These are phyloP conservation scores for Purpureocillium takamizusanense DNA, from an alignment of 2,329 filamentous ascomycete genomes.

Conservation along the genomic window DNA sequence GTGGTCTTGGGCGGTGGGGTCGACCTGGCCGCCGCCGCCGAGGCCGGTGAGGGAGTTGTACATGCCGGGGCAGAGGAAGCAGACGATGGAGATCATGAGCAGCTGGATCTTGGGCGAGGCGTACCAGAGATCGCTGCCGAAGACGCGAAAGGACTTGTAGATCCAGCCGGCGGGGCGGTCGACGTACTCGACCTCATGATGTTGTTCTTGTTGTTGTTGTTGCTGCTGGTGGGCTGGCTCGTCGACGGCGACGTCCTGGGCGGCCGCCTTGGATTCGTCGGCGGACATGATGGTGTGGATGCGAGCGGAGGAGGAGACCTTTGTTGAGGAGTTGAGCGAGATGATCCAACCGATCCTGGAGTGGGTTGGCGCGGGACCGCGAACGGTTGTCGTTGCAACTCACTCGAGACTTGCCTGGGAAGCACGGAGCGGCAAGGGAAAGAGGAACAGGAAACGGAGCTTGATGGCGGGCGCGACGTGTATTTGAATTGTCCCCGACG, in stretches of 20 bases:
- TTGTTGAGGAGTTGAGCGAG: neutral
- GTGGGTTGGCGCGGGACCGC: no score
- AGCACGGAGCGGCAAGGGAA: neutral
- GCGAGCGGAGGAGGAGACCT: no score
- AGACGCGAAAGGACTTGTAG: slow-evolving; percentile 53
- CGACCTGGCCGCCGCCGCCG: slow-evolving; percentile 48
- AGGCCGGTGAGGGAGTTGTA: slow-evolving; percentile 60
- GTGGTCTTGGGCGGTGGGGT: slow-evolving; percentile 47
- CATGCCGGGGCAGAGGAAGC: slow-evolving; percentile 62
- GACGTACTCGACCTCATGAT: neutral
- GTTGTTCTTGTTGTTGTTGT: no score
- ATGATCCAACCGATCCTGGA: neutral
- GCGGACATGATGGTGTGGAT: slow-evolving; percentile 11
- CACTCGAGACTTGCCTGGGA: neutral
- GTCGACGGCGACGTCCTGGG: slow-evolving; percentile 7
- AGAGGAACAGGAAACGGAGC: neutral
- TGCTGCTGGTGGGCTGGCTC: slow-evolving; percentile 6
- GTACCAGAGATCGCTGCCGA: slow-evolving; percentile 52
- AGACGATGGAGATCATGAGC: slow-evolving; percentile 49
- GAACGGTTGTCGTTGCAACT: no score
- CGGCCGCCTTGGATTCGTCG: slow-evolving; percentile 14
- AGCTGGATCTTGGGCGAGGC: slow-evolving; percentile 67
- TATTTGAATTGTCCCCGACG: slow-evolving; percentile 1
- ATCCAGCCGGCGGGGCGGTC: slow-evolving; percentile 50
- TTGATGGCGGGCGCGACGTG: neutral